Base-by-base conservation (phyloP, 2,329 filamentous ascomycete genomes). In the Exophiala spinifera region DNA sequence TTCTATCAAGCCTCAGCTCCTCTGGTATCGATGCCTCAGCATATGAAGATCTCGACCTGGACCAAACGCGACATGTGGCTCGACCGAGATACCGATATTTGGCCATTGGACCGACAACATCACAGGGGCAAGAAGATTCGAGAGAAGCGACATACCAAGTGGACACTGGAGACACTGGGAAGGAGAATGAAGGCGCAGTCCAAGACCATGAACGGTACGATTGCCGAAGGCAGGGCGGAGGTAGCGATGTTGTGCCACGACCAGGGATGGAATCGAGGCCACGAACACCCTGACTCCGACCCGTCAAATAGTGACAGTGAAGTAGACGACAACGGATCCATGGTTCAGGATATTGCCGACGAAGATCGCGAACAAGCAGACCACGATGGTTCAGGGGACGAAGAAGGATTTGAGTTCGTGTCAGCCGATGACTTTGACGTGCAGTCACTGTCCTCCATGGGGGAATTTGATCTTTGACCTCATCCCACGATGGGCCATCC, bases 31-130 rank as follows among this genome's bases (percentile, higher is more conserved):
- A 15, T 17, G n/a, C 34, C 42, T 11, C 2, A 25, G 23, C 8
- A 46, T 19, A 8, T 43, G 8, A 49, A 33, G 5, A 20, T 51
- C 8, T 14, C 46, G 8, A 56, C 36, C 20, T 59, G 53, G 46
- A 59, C 56, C 23, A 59, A 59, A 19, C 50, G 47, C 2, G 59
- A 61, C 43, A 61, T 57, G 56, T 61, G 49, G 37, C 31, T 31
- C 1, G 55, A 59, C 14, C 34, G 57, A 13, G 53, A 53, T 7
- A 31, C 13, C 8, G 23, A 51, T 37, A 57, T 55, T 40, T 54
- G 45, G 47, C 55, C 51, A n/a, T 53, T 55, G 20, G 59, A 59
- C 28, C 31, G 47, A 1, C 50, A 46, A 6, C 56, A 55, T 21
- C 56, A 56, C 31, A 23, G 17, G n/a, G 56, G 59, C 6, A 59